Percentiles rank a stretch among this genome's conserved stretches.
phyloP scores from a whole-genome alignment of 306 rosid species.

The Aeschynomene evenia region DNA sequence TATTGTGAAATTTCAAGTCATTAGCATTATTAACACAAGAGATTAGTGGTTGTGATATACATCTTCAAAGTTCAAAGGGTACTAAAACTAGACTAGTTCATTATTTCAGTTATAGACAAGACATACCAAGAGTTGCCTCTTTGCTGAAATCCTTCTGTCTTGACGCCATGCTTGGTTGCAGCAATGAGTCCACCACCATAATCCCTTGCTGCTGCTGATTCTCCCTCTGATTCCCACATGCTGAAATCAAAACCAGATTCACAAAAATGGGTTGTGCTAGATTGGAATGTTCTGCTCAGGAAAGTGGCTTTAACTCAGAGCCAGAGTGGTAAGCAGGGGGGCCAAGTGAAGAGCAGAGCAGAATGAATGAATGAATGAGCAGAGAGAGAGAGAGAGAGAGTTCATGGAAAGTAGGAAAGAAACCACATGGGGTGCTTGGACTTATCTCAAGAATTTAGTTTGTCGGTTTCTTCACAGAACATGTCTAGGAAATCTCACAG shows the following conservation, averaged over 20 bases:
- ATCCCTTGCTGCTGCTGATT: conserved; percentile 56
- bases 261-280: conserved; percentile 11
- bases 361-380: conserved; percentile 19
- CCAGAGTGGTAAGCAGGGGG: background rate
- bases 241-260: conserved; percentile 34
- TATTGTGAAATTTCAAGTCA: background rate
- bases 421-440: conserved; percentile 78
- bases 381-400: background rate
- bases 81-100: background rate
- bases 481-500: conserved; percentile 50
- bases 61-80: background rate
- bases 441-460: conserved; percentile 46
- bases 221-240: conserved; percentile 98
- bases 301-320: conserved; percentile 38
- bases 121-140: conserved; percentile 83
- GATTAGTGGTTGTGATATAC: background rate
- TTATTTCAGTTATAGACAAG: no score
- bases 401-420: conserved; percentile 22
- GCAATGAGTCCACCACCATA: conserved; percentile 63
- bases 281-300: background rate
- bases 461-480: conserved; percentile 50
- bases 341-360: conserved; percentile 4
- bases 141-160: conserved; percentile 76
- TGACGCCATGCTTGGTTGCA: conserved; percentile 66
- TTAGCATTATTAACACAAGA: background rate